phyloP scores from a whole-genome alignment of 2,329 filamentous ascomycete genomes.

The Scytalidium lignicola region DNA sequence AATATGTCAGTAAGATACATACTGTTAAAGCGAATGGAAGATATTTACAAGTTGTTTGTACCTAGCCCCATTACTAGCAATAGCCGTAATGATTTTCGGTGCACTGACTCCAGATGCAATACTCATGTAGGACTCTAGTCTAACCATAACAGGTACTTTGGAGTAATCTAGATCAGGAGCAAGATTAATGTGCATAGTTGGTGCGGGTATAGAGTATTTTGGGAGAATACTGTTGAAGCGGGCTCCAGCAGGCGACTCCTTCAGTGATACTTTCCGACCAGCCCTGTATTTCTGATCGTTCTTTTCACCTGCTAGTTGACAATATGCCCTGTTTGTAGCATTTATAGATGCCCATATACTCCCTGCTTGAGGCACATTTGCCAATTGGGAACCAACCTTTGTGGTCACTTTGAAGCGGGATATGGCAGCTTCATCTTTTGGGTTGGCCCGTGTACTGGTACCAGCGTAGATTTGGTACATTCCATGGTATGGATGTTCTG shows the following conservation, averaged over 20 bases:
- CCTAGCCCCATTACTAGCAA: conserved; percentile 69
- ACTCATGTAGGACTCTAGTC: conserved; percentile 69
- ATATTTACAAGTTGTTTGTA: conserved; percentile 75
- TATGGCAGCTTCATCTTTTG: conserved; percentile 68
- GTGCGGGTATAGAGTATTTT: conserved; percentile 72
- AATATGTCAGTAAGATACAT: conserved; percentile 15
- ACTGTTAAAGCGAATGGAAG: conserved; percentile 7
- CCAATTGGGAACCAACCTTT: conserved; percentile 54
- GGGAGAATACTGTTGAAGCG: conserved; percentile 58
- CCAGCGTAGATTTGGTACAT: conserved; percentile 96
- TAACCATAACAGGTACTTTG: conserved; percentile 66
- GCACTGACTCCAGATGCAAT: conserved; percentile 89
- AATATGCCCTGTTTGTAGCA: conserved; percentile 64
- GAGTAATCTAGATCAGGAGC: conserved; percentile 70
- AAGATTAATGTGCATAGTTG: conserved; percentile 80
- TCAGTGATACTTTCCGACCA: conserved; percentile 58
- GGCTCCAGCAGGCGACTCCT: conserved; percentile 57
- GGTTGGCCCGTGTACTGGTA: conserved; percentile 61
- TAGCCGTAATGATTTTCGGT: conserved; percentile 84
- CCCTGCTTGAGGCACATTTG: conserved; percentile 42
- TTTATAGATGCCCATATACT: conserved; percentile 67
- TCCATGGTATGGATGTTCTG: conserved; percentile 91
- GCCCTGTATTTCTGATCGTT: conserved; percentile 62
- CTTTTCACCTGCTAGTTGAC: conserved; percentile 58
- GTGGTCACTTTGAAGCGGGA: conserved; percentile 71